Evolutionary conservation across 2,329 filamentous ascomycete genomes (phyloP).

Genomic region (Hymenoscyphus fructigenus): DNA sequence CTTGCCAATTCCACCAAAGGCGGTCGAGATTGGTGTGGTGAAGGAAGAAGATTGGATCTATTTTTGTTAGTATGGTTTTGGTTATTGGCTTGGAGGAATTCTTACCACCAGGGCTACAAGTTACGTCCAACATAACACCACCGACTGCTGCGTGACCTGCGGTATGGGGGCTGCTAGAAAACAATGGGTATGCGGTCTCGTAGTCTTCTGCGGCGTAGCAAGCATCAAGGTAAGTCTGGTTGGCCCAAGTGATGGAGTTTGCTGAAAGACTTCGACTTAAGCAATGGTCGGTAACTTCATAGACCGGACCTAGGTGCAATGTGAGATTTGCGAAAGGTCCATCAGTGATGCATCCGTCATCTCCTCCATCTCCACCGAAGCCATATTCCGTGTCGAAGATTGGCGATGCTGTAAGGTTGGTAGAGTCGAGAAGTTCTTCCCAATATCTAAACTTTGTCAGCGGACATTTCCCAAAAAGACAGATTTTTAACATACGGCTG

Average conservation of each 20-base stretch:
- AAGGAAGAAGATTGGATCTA: conserved; percentile 36
- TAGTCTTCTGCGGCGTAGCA: too few relatives aligned
- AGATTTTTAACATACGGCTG: not conserved
- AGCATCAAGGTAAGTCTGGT: too few relatives aligned
- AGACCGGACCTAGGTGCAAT: conserved; percentile 25
- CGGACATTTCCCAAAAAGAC: too few relatives aligned
- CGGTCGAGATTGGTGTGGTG: conserved; percentile 30
- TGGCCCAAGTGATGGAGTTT: too few relatives aligned
- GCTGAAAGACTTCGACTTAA: conserved; percentile 18
- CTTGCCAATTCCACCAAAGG: conserved; percentile 37
- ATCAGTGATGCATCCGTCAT: conserved; percentile 10
- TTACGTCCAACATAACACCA: too few relatives aligned
- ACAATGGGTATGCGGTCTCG: too few relatives aligned
- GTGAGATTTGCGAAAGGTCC: conserved; percentile 28
- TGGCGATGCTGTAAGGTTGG: conserved; percentile 7
- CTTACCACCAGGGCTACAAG: conserved; percentile 24
- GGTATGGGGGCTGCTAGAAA: too few relatives aligned
- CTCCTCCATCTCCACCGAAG: conserved; percentile 16
- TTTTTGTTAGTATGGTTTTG: too few relatives aligned
- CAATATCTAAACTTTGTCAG: not conserved
- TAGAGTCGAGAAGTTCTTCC: conserved; percentile 10
- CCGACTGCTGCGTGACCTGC: too few relatives aligned
- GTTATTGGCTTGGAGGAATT: too few relatives aligned
- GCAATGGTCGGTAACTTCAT: conserved; percentile 22
- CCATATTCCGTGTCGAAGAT: conserved; percentile 13